These are phyloP conservation scores for Colletotrichum truncatum DNA, from an alignment of 2,329 filamentous ascomycete species.

Conservation along the genomic window DNA sequence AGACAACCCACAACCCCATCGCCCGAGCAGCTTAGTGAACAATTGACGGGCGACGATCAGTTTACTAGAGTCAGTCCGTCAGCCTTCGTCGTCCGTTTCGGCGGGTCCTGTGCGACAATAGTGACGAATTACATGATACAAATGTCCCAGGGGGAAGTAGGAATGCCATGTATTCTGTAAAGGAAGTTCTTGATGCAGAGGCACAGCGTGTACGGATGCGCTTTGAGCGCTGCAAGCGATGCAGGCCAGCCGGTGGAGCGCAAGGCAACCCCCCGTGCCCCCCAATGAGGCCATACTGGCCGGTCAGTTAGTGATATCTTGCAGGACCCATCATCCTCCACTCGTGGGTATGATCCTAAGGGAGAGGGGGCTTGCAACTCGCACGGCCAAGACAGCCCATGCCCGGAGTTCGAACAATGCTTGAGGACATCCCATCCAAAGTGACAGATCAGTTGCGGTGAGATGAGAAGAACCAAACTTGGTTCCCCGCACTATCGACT, in stretches of 20 bases:
- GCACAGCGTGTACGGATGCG: conserved; percentile 2
- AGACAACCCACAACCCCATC: conserved; percentile 8
- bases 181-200: conserved; percentile 22
- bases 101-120: conserved; percentile 9
- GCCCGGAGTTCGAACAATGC: not conserved
- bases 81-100: not conserved
- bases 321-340: conserved; percentile 21
- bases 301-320: conserved; percentile 15
- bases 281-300: conserved; percentile 17
- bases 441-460: conserved; percentile 29
- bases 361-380: conserved; percentile 14
- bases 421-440: conserved; percentile 12
- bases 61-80: conserved; percentile 15
- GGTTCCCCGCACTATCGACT: conserved; percentile 3
- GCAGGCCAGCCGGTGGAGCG: not conserved
- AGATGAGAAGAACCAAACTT: conserved; percentile 17
- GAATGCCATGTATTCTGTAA: conserved; percentile 8
- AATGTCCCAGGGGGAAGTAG: not conserved
- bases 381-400: conserved; percentile 21
- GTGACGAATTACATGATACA: not conserved
- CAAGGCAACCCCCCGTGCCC: conserved; percentile 13
- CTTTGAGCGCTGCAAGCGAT: conserved; percentile 11
- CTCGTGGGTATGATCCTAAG: conserved; percentile 10
- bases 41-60: conserved; percentile 9
- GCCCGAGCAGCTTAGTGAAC: conserved; percentile 9